Base-by-base conservation (phyloP, 352 stramenopile genomes). In the Phytophthora nicotianae region DNA sequence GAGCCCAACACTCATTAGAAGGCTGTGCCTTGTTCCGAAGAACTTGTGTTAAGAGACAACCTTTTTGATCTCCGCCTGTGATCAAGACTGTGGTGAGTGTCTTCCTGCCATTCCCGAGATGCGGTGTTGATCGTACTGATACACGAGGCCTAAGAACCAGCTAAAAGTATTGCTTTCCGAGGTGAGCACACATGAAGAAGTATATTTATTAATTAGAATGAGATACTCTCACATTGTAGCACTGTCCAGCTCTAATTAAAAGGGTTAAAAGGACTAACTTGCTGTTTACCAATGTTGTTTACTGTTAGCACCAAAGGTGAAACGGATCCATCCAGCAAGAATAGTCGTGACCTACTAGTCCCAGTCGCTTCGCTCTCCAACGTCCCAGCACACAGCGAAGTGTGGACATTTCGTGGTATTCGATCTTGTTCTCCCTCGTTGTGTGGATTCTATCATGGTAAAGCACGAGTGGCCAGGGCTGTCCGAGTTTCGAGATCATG, bases 401-500 rank as follows among this genome's bases (percentile, higher is more conserved):
- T 38, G 32, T 38, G 32, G 32, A 38, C 32, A 13, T 38, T 26
- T 46, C 40, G 40, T 46, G 19, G 40, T 13, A 29, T 4, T 14
- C 20, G 4, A 16, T 9, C 26, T 29, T 29, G 40, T 29, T 7
- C 26, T 29, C 26, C 4, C 4, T 7, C 4, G 4, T 29, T 7
- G 14, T 7, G 27, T 58, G 50, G 47, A 65, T 56, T 50, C 52
- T 59, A 48, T 0, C n/a, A 72, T 72, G 64, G 52, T 64, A 17
- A 72, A 72, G 47, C 58, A 48, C 40, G 64, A 65, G 33, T 72
- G 58, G 64, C 58, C 64, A 21, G 26, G 47, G 13, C 24, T 63
- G 45, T 66, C 63, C 16, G 64, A 72, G 3, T 60, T 68, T 37
- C 64, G 58, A 14, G 45, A 64, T 26, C 64, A 64, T 46, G 51